Base-by-base conservation (phyloP, 345 rosid genomes). In the Erysimum cheiranthoides region DNA sequence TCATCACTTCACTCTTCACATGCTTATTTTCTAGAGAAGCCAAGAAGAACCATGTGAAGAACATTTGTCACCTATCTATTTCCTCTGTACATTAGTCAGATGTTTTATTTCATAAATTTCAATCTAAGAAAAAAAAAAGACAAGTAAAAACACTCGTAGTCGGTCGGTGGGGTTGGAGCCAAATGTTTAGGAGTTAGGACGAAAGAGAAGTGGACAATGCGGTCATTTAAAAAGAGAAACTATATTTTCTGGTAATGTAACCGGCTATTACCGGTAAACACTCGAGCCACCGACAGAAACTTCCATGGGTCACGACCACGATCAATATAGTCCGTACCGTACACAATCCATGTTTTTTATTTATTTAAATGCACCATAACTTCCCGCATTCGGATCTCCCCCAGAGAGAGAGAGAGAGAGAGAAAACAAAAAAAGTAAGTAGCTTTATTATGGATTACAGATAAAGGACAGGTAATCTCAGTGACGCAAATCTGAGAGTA, bases 221-320 rank as follows among this genome's bases (percentile, higher is more conserved):
- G 32, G 60, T 61, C 47, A 61, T 61, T 59, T 60, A 32, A 60
- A 60, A 60, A 53, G 34, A 62, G 60, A 43, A 53, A 50, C 43
- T 34, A 70, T 17, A 34, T 62, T 27, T 40, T 35, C 16, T 11
- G 74, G 49, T 34, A 28, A 47, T 28, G 30, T 71, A 25, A 77
- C 81, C 68, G 80, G 73, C 49, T 60, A 71, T 71, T 57, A 5
- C 76, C 80, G 17, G 73, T 77, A 25, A 56, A 57, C 53, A 57
- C 39, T 65, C 68, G 43, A 71, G 56, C 77, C 81, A 77, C 81
- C 77, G 77, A 77, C 81, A 71, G 63, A 39, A 58, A 61, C 49
- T 58, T 56, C 63, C 62, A 53, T 21, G 11, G n/a, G 3, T 38
- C 32, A 77, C 68, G 61, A 71, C 61, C 76, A 38, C 6, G 61